These are phyloP conservation scores for Wickerhamomyces chambardii DNA, from an alignment of 805 yeast species.

Conservation along the genomic window DNA sequence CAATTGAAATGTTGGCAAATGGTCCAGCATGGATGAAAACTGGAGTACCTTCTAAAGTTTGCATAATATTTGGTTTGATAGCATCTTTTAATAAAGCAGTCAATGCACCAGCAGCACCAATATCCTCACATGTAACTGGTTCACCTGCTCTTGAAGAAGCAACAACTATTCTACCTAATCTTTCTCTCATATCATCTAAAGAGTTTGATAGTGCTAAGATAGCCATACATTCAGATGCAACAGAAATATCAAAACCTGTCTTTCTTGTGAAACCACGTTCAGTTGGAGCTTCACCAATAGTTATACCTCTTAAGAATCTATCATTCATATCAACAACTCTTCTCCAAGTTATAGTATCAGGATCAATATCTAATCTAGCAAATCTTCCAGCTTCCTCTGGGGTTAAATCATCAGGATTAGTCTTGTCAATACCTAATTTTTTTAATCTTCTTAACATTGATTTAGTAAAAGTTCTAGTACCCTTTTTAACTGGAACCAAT, in stretches of 20 bases:
- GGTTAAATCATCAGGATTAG: slow-evolving; percentile 66
- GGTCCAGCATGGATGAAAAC: slow-evolving; percentile 87
- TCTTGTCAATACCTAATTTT: slow-evolving; percentile 61
- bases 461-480: slow-evolving; percentile 54
- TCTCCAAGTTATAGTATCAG: slow-evolving; percentile 73
- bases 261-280: slow-evolving; percentile 66
- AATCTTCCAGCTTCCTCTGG: slow-evolving; percentile 56
- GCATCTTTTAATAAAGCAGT: slow-evolving; percentile 78
- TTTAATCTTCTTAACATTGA: slow-evolving; percentile 60
- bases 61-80: slow-evolving; percentile 80
- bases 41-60: slow-evolving; percentile 82
- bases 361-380: slow-evolving; percentile 69
- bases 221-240: slow-evolving; percentile 84
- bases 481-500: slow-evolving; percentile 69
- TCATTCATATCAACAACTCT: slow-evolving; percentile 83
- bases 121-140: slow-evolving; percentile 76
- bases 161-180: slow-evolving; percentile 71
- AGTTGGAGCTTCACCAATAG: slow-evolving; percentile 76
- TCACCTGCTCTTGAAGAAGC: slow-evolving; percentile 61
- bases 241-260: slow-evolving; percentile 79
- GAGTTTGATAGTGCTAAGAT: slow-evolving; percentile 68
- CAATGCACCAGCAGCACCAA: slow-evolving; percentile 82
- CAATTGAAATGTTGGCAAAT: slow-evolving; percentile 80
- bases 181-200: slow-evolving; percentile 59
- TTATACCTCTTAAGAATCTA: slow-evolving; percentile 68